Evolutionary conservation across 331 rosid species (phyloP), one percentile per base, ranked within the genome.

Genomic region (Pyracantha coccinea): DNA sequence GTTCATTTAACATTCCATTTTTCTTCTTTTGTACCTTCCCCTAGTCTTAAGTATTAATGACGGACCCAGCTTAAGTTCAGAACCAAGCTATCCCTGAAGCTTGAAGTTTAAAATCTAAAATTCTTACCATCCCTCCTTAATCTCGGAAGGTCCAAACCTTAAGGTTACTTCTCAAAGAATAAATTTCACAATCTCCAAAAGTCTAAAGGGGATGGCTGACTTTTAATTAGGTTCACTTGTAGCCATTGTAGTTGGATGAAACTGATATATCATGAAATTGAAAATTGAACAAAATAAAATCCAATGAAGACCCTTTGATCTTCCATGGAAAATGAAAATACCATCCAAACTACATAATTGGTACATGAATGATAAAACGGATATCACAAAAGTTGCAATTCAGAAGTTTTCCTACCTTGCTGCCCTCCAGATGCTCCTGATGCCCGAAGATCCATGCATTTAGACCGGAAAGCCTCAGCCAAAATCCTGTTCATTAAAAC

Each of bases 401-500:
- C 28, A 14, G 67, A 69, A 50, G 27, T 62, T 8, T 41, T 21
- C 83, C 47, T 77, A 91, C 94, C 92, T 82, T 67, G 89, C 54
- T 64, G 96, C 76, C 68, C 79, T 76, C 79, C 88, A 24, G 74
- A 61, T 59, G 85, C 69, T 75, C 80, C 68, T 17, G 81, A 64
- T 78, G 63, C 38, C 81, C 79, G 87, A 38, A 61, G 71, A 80
- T 83, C 89, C 73, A 54, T 78, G 69, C 88, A 86, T 85, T 91
- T 94, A 78, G 80, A 83, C 83, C 86, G 79, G 76, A 88, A 86
- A 77, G 94, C 92, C 74, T 85, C 85, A 2, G 95, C 94, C 88
- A 91, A 90, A 17, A 76, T 16, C 80, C 68, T 82, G 58, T 81
- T 87, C 85, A 68, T 72, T 41, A 32, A 57, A 72, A 88, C 89